Evolutionary conservation across 768 basidiomycete genomes (phyloP).

Genomic region (Coprinopsis marcescibilis): DNA sequence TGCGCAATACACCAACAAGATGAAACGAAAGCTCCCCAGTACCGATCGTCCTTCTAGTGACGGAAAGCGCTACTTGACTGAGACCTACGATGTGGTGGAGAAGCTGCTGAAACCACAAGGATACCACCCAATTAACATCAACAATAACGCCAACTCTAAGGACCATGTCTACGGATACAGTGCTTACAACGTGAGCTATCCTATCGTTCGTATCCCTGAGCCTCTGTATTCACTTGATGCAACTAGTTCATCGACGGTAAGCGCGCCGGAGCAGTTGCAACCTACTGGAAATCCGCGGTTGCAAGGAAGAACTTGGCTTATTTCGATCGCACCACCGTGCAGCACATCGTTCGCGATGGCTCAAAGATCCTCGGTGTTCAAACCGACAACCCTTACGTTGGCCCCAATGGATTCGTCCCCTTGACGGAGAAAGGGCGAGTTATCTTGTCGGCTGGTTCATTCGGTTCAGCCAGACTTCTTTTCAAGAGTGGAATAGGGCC

Average conservation of each 20-base stretch:
- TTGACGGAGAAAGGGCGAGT: slow-evolving; percentile 54
- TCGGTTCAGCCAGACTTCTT: slow-evolving; percentile 50
- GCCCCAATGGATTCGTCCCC: slow-evolving; percentile 49
- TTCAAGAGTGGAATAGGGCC: slow-evolving; percentile 62
- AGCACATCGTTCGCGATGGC: slow-evolving; percentile 52
- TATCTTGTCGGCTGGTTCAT: slow-evolving; percentile 52
- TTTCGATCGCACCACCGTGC: slow-evolving; percentile 42
- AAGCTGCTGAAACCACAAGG: slow-evolving; percentile 43
- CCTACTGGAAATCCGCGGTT: slow-evolving; percentile 54
- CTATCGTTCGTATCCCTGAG: background rate
- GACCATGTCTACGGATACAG: slow-evolving; percentile 58
- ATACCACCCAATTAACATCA: slow-evolving; percentile 49
- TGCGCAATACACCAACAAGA: slow-evolving; percentile 40
- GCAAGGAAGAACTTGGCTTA: slow-evolving; percentile 47
- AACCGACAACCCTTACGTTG: slow-evolving; percentile 53
- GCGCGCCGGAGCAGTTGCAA: slow-evolving; percentile 52
- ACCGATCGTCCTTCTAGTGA: slow-evolving; percentile 58
- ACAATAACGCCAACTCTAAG: slow-evolving; percentile 49
- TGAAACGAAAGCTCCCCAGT: slow-evolving; percentile 46
- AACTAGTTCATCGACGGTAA: slow-evolving; percentile 37
- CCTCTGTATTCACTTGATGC: background rate
- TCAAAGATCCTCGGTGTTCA: slow-evolving; percentile 51
- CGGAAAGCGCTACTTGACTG: slow-evolving; percentile 51
- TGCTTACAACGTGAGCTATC: slow-evolving; percentile 30
- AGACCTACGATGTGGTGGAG: slow-evolving; percentile 38